Evolutionary conservation across 139 green algal genomes (phyloP).

Genomic region (Coelastrella sp.): DNA sequence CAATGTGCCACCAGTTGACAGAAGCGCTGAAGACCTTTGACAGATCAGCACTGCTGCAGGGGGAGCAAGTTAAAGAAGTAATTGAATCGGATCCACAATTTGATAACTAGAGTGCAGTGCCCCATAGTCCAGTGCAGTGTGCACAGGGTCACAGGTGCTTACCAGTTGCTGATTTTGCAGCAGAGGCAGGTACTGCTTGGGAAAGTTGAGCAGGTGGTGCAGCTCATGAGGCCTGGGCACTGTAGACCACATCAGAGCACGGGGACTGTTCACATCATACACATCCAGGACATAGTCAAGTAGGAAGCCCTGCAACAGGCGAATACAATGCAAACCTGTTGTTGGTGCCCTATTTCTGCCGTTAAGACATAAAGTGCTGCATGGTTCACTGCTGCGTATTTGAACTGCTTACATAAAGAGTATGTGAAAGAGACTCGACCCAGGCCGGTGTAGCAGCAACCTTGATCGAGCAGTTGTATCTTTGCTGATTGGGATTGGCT

Average conservation of each 20-base stretch:
- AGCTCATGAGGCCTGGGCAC: slow-evolving; percentile 18
- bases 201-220: slow-evolving; percentile 37
- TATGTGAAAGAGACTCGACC: too few relatives aligned
- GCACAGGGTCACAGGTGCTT: not conserved
- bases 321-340: not conserved
- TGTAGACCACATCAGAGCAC: slow-evolving; percentile 26
- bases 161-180: slow-evolving; percentile 35
- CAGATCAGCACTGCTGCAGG: too few relatives aligned
- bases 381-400: not conserved
- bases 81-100: not conserved
- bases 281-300: slow-evolving; percentile 14
- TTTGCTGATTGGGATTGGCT: not conserved
- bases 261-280: not conserved
- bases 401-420: too few relatives aligned
- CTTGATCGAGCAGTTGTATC: too few relatives aligned
- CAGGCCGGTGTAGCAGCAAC: too few relatives aligned
- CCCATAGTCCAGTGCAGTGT: too few relatives aligned
- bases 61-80: too few relatives aligned
- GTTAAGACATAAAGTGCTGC: not conserved
- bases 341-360: not conserved
- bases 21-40: too few relatives aligned
- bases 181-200: slow-evolving; percentile 8
- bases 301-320: slow-evolving; percentile 19
- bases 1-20: too few relatives aligned
- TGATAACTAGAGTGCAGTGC: not conserved